Conservation (phyloP, 345 rosid genomes). For the Iberis pinnata region DNA sequence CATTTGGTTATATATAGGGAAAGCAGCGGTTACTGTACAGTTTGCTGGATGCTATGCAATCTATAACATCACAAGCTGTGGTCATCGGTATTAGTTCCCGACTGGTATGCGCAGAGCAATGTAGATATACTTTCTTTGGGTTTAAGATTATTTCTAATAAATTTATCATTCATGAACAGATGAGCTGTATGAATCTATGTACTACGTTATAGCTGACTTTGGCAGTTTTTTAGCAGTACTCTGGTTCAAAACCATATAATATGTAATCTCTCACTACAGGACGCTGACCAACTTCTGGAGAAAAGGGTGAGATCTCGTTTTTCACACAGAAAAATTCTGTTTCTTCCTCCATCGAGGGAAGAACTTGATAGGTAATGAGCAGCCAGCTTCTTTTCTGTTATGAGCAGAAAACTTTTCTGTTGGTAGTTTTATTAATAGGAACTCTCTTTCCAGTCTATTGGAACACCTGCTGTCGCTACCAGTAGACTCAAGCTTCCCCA, state of each 20-base stretch:
- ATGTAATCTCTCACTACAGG: constrained; percentile 39
- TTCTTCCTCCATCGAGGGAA: constrained; percentile 73
- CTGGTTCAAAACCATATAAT: constrained; percentile 6
- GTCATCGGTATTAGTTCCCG: constrained; percentile 77
- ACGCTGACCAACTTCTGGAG: constrained; percentile 93
- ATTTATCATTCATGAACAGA: neutral
- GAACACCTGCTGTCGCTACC: constrained; percentile 73
- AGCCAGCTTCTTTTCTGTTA: constrained; percentile 17
- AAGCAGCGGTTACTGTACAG: constrained; percentile 83
- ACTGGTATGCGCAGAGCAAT: constrained; percentile 40
- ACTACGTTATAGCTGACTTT: neutral
- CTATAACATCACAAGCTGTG: constrained; percentile 85
- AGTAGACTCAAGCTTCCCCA: constrained; percentile 52
- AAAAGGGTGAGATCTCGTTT: constrained; percentile 94
- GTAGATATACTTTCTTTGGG: neutral
- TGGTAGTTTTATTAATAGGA: neutral
- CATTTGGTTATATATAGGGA: constrained; percentile 43
- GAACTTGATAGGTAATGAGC: constrained; percentile 51
- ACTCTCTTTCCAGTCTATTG: constrained; percentile 53
- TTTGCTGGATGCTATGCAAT: constrained; percentile 91
- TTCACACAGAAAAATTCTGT: constrained; percentile 73
- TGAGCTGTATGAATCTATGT: neutral
- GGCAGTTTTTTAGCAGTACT: constrained; percentile 5
- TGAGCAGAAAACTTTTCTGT: neutral
- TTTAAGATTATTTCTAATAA: constrained; percentile 7